Evolutionary conservation across 805 yeast species (phyloP).

Genomic region (Kazachstania viticola): DNA sequence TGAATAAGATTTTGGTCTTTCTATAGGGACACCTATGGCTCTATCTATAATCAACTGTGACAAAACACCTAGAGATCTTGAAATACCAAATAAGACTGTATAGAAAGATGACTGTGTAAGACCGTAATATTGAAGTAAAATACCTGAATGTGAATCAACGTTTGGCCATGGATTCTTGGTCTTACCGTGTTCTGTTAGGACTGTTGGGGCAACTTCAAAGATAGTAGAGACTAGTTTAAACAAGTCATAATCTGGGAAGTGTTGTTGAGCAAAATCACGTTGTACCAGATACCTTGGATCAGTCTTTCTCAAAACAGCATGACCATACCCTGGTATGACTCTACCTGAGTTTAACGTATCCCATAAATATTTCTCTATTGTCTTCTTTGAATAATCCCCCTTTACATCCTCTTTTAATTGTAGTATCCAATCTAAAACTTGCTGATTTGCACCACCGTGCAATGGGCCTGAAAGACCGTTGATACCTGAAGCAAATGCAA

Average conservation of each 20-base stretch:
- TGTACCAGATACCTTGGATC: slow-evolving; percentile 82
- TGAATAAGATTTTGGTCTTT: slow-evolving; percentile 87
- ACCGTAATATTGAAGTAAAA: slow-evolving; percentile 74
- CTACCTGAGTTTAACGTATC: slow-evolving; percentile 68
- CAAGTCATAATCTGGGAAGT: slow-evolving; percentile 67
- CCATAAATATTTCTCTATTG: slow-evolving; percentile 68
- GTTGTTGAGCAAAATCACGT: slow-evolving; percentile 66
- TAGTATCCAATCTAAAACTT: slow-evolving; percentile 70
- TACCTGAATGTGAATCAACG: slow-evolving; percentile 82
- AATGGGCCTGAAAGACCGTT: slow-evolving; percentile 81
- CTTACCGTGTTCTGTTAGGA: slow-evolving; percentile 73
- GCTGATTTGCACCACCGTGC: slow-evolving; percentile 83
- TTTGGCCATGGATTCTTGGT: slow-evolving; percentile 91
- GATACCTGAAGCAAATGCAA: slow-evolving; percentile 69
- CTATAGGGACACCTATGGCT: slow-evolving; percentile 70
- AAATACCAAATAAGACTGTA: slow-evolving; percentile 77
- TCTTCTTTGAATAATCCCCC: slow-evolving; percentile 56
- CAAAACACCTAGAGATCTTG: slow-evolving; percentile 76
- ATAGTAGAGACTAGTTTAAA: slow-evolving; percentile 68
- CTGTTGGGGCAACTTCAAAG: slow-evolving; percentile 74
- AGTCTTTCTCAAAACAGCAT: slow-evolving; percentile 77
- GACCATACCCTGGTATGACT: slow-evolving; percentile 84
- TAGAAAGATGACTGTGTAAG: slow-evolving; percentile 70
- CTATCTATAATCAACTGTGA: slow-evolving; percentile 79
- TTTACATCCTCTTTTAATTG: slow-evolving; percentile 44